A percentile compares a stretch with the other conserved stretches of the same genome.
Conservation (phyloP, 352 stramenopile species). For the Albugo candida region DNA sequence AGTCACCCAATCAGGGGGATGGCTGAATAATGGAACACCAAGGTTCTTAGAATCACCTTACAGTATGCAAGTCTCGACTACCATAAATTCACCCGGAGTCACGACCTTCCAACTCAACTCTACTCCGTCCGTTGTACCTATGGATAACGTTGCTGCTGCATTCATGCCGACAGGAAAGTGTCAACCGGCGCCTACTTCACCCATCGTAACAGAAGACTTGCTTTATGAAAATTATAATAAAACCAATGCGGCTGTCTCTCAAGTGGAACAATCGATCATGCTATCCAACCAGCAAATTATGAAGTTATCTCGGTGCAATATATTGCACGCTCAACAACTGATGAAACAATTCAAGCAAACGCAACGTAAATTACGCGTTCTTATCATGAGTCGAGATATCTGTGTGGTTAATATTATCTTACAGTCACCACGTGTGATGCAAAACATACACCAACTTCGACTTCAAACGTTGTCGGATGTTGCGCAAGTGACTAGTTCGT, state of each 20-base stretch:
- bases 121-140: too few relatives aligned
- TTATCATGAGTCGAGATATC: conserved; percentile 9
- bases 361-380: conserved; percentile 13
- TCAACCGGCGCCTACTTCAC: background rate
- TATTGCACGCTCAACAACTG: conserved; percentile 15
- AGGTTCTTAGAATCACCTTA: too few relatives aligned
- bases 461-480: conserved; percentile 36
- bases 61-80: too few relatives aligned
- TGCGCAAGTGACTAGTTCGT: conserved; percentile 24
- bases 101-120: too few relatives aligned
- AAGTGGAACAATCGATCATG: conserved; percentile 20
- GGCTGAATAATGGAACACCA: too few relatives aligned
- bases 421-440: conserved; percentile 30
- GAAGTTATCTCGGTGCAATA: conserved; percentile 21
- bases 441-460: conserved; percentile 26
- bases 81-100: too few relatives aligned
- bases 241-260: conserved; percentile 19
- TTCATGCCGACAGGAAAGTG: too few relatives aligned
- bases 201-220: conserved; percentile 12
- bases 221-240: conserved; percentile 33
- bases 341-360: conserved; percentile 14
- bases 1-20: too few relatives aligned
- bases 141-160: too few relatives aligned
- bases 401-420: conserved; percentile 28
- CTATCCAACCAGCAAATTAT: conserved; percentile 24